Base-by-base conservation (phyloP, 306 rosid species). In the Pachyrhizus erosus region DNA sequence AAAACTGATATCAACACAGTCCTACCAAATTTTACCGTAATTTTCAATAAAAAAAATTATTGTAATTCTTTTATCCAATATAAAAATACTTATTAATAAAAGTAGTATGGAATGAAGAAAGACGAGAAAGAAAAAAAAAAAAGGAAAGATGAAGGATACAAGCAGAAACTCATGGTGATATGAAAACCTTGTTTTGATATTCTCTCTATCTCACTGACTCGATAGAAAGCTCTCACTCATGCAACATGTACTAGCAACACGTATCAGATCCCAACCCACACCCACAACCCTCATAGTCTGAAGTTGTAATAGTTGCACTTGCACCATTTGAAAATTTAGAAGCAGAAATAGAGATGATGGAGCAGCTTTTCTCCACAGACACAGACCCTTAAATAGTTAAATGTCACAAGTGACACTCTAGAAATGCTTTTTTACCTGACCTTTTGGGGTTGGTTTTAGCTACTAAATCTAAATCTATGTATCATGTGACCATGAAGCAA, bases 161-260 rank as follows among this genome's bases (percentile, higher is more conserved):
- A 10, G 43, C 62, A 72, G 10, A 60, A 55, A 54, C 34, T 51
- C 26, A 3, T 24, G 10, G 34, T 61, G 23, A 31, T 20, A 65
- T 7, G 27, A 27, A 29, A 42, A 42, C 80, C 55, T 54, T 80
- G 49, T 33, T 37, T 9, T 42, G 46, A 7, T 9, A 20, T 45
- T 31, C 40, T 75, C 37, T 37, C 68, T 34, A 3, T 81, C 21
- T 60, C 70, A 70, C 3, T 58, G 33, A 4, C 12, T 23, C 23
- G 64, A 4, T 49, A 37, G 49, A 40, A 18, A 21, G 54, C 10
- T 9, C 51, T 69, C 20, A 23, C 65, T 76, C 89, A 83, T 85
- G 94, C 88, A 88, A 64, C 45, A 72, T 45, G 87, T 81, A 55
- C 34, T 39, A 76, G 23, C 72, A 55, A 69, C 75, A 69, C 75